phyloP scores from a whole-genome alignment of 148 eudicot genomes.

The Gaultheria prostrata region DNA sequence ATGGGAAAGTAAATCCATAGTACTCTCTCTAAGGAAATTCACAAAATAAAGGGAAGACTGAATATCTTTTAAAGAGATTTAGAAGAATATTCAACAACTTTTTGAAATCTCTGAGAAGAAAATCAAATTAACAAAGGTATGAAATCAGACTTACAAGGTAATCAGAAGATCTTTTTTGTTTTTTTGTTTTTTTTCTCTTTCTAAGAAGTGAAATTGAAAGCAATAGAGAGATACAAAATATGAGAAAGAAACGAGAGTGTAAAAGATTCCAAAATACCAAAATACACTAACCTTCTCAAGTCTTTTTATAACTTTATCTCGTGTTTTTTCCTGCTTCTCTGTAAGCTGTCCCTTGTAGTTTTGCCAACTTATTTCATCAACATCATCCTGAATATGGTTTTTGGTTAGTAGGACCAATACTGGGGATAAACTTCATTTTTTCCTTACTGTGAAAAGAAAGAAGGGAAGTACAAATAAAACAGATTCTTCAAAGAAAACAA shows the following conservation, averaged over 20 bases:
- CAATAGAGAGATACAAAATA: conserved; percentile 1
- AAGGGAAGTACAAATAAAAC: conserved; percentile 8
- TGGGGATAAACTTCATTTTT: not conserved
- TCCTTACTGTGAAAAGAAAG: not conserved
- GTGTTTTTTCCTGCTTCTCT: conserved; percentile 97
- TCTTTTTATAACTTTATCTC: conserved; percentile 88
- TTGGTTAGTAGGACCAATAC: conserved; percentile 2
- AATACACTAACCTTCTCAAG: conserved; percentile 74
- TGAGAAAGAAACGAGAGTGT: not conserved
- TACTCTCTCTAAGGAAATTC: not conserved
- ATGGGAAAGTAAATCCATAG: not conserved
- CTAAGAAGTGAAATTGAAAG: not conserved
- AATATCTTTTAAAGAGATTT: not conserved
- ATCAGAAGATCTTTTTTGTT: not conserved
- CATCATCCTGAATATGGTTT: conserved; percentile 65
- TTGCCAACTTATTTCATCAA: conserved; percentile 97
- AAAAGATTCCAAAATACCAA: not conserved
- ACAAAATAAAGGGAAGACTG: not conserved
- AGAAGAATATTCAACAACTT: not conserved
- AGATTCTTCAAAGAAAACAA: not conserved
- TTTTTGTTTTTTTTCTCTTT: not conserved
- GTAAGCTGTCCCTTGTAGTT: conserved; percentile 94
- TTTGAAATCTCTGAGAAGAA: not conserved
- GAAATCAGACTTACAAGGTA: not conserved
- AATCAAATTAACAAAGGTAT: not conserved